These are phyloP conservation scores for Suhomyces wounanorum DNA, from an alignment of 1,139 yeast genomes.

Conservation along the genomic window DNA sequence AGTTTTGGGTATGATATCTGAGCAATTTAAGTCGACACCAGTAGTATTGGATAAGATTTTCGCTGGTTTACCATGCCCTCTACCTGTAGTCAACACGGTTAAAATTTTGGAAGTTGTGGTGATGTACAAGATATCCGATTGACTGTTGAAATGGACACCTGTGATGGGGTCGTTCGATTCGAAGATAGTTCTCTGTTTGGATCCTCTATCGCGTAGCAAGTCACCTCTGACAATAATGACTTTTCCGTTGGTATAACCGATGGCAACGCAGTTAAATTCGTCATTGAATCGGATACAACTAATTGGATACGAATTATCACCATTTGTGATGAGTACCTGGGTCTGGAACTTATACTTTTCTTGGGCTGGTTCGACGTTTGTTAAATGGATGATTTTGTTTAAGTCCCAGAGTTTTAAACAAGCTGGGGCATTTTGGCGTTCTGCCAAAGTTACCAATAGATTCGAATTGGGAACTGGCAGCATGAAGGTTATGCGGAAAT, in stretches of 20 bases:
- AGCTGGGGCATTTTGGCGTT: constrained; percentile 68
- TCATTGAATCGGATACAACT: constrained; percentile 61
- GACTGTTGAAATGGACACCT: constrained; percentile 59
- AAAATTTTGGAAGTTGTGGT: constrained; percentile 71
- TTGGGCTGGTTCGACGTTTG: constrained; percentile 40
- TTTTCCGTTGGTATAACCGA: constrained; percentile 88
- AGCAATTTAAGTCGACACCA: constrained; percentile 78
- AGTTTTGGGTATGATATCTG: constrained; percentile 42
- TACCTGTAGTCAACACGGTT: constrained; percentile 76
- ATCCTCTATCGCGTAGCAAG: constrained; percentile 82
- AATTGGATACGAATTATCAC: constrained; percentile 70
- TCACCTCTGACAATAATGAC: constrained; percentile 87
- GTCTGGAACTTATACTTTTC: constrained; percentile 36
- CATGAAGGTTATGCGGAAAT: constrained; percentile 62
- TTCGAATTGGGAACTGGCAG: constrained; percentile 48
- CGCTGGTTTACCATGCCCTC: constrained; percentile 71
- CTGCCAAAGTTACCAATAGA: constrained; percentile 70
- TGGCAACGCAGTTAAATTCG: constrained; percentile 66
- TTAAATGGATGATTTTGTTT: constrained; percentile 43
- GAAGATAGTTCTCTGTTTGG: constrained; percentile 78
- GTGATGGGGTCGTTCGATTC: constrained; percentile 80
- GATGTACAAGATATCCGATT: constrained; percentile 52
- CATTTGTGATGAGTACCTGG: constrained; percentile 42
- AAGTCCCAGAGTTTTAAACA: constrained; percentile 75
- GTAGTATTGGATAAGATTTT: constrained; percentile 56